Conservation (phyloP, 2,329 filamentous ascomycete genomes). For the Sphaerulina vaccinii region DNA sequence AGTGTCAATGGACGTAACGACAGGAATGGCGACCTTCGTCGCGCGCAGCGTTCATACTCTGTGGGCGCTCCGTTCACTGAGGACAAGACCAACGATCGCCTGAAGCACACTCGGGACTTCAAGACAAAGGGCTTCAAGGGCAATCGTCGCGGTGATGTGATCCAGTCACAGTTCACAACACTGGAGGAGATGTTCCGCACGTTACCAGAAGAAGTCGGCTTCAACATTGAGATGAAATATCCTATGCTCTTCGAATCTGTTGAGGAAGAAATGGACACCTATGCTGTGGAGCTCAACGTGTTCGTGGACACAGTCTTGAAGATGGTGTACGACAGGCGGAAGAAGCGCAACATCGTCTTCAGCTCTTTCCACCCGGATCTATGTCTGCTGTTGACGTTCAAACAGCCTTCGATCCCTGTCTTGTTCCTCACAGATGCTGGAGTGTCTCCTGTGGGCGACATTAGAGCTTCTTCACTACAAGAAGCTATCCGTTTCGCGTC, state of each 20-base stretch:
- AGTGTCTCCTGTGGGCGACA: slow-evolving; percentile 76
- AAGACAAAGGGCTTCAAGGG: slow-evolving; percentile 94
- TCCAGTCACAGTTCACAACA: slow-evolving; percentile 93
- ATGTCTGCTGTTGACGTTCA: slow-evolving; percentile 89
- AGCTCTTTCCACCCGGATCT: slow-evolving; percentile 97
- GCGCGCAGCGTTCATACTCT: slow-evolving; percentile 57
- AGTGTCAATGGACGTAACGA: slow-evolving; percentile 10
- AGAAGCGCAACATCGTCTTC: slow-evolving; percentile 89
- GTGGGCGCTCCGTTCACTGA: slow-evolving; percentile 46
- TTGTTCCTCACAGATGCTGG: slow-evolving; percentile 92
- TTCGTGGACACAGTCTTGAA: slow-evolving; percentile 91
- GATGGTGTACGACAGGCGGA: slow-evolving; percentile 83
- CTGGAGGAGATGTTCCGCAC: slow-evolving; percentile 89
- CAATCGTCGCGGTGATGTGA: slow-evolving; percentile 89
- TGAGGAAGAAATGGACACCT: slow-evolving; percentile 94
- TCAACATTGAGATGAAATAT: slow-evolving; percentile 99
- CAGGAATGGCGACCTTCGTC: slow-evolving; percentile 22
- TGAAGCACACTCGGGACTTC: slow-evolving; percentile 96
- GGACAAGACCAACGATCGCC: slow-evolving; percentile 56
- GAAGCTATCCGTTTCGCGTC: slow-evolving; percentile 93
- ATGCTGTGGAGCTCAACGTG: slow-evolving; percentile 91
- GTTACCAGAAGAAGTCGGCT: slow-evolving; percentile 78
- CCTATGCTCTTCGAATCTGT: slow-evolving; percentile 96
- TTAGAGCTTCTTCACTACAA: slow-evolving; percentile 85
- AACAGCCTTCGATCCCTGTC: slow-evolving; percentile 94